Evolutionary conservation across 1,284 basidiomycete species (phyloP), one percentile per base, ranked within the genome.

Genomic region (Papiliotrema flavescens): DNA sequence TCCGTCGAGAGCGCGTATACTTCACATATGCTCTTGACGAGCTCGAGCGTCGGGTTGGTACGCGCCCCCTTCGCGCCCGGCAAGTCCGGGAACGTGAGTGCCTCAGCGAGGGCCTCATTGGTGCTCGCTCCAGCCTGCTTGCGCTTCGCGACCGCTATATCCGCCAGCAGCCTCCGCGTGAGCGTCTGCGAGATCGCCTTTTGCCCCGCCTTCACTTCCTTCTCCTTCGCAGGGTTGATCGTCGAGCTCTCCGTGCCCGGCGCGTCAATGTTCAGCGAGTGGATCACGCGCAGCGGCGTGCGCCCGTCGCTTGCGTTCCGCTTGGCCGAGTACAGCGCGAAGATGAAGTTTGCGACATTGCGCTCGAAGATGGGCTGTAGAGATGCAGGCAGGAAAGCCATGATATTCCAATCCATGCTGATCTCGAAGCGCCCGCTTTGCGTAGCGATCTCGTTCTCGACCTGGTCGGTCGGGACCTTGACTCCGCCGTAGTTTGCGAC

Each of bases 381-480:
- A 5, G 86, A 85, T 0, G 82, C 82, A 0, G 96, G 95, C 9
- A 99, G 83, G 81, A 97, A 98, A 0, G 84, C 83, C 57, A 88
- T 83, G 59, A 98, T 90, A 73, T 98, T 98, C 94, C 95, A 98
- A 58, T 85, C 83, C 88, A 94, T 92, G 66, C 92, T 89, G 54
- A 96, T 80, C 40, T 74, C 69, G 55, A 74, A 69, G 42, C 66
- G 59, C 15, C 63, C 41, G 0, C 64, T 49, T 2, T 71, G 61
- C 2, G 60, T 32, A 17, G 39, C 39, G 20, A n/a, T 15, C 20
- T 40, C 39, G 17, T 40, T 63, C 22, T 65, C 53, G 17, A 69
- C 75, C 7, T 68, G 53, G 41, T 85, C 81, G 0, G 88, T 85
- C 4, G 74, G 50, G 65, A 91, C 92, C 39, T 94, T 85, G 51